These are phyloP conservation scores for Hortiboletus campestris DNA, from an alignment of 768 basidiomycete species.

Conservation along the genomic window DNA sequence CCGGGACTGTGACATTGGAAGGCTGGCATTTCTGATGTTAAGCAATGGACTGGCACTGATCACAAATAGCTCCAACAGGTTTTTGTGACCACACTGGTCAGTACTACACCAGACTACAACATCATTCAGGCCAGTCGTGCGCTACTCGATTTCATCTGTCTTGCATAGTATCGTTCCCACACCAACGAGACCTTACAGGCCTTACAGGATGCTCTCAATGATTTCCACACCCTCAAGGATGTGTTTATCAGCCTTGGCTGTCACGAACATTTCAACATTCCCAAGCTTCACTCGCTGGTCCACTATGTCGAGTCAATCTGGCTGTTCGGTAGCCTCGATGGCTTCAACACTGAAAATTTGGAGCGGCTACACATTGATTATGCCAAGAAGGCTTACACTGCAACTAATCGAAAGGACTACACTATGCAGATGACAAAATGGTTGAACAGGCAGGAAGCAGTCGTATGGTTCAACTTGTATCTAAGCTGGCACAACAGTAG, in stretches of 20 bases:
- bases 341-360: neutral
- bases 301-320: neutral
- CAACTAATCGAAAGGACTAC: neutral
- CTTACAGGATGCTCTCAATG: neutral
- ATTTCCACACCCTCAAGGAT: neutral
- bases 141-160: neutral
- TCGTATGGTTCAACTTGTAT: neutral
- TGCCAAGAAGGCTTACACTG: neutral
- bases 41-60: too few relatives aligned
- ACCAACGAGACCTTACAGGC: neutral
- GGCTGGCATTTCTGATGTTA: neutral
- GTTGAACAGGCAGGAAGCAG: neutral
- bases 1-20: neutral
- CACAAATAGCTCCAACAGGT: neutral
- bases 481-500: neutral
- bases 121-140: neutral
- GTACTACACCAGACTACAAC: neutral
- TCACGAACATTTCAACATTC: neutral
- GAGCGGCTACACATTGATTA: too few relatives aligned
- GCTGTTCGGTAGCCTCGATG: neutral
- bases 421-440: neutral
- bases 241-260: neutral
- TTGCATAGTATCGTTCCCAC: neutral
- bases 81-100: neutral
- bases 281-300: neutral